Percentiles rank a stretch among this genome's conserved stretches.
These are phyloP conservation scores for Fragaria ananassa DNA, from an alignment of 306 rosid species.

Conservation along the genomic window DNA sequence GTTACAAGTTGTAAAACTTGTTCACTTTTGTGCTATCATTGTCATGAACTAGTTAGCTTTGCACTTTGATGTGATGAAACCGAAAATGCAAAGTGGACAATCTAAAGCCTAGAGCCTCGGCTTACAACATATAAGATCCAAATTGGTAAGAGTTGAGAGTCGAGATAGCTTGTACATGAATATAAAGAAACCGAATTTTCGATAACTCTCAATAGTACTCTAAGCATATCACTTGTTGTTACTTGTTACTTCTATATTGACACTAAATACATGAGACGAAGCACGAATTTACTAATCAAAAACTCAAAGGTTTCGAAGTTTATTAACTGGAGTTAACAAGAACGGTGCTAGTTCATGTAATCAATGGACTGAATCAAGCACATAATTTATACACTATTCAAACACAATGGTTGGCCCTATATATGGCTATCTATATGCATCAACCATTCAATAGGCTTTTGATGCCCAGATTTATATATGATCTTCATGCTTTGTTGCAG, in stretches of 20 bases:
- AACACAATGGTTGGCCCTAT: neutral
- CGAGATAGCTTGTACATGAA: neutral
- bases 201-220: neutral
- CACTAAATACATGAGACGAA: neutral
- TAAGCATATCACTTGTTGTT: neutral
- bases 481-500: neutral
- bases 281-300: neutral
- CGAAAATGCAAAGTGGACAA: neutral
- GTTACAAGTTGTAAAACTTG: neutral
- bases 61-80: neutral
- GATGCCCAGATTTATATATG: neutral
- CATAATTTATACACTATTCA: neutral
- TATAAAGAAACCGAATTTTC: neutral
- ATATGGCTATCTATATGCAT: neutral
- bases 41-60: neutral
- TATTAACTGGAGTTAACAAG: constrained; percentile 3
- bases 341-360: neutral
- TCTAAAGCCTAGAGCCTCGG: neutral
- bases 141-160: neutral
- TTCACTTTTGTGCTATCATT: neutral
- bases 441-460: neutral
- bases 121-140: neutral
- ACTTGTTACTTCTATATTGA: neutral
- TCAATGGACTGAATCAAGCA: neutral
- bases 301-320: neutral